Evolutionary conservation across 2,329 filamentous ascomycete genomes (phyloP).

Genomic region (Sclerotinia subarctica): DNA sequence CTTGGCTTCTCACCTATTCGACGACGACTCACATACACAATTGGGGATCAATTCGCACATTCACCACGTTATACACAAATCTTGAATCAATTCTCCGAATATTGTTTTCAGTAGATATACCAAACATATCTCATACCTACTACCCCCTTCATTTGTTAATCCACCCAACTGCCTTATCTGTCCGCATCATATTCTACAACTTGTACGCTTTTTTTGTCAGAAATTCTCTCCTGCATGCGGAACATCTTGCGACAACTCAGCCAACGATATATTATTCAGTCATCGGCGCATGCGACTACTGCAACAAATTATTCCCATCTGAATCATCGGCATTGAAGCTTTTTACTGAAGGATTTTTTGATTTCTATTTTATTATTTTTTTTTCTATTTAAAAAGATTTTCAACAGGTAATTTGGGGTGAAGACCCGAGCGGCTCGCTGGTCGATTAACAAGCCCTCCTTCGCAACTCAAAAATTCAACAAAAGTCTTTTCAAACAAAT

Average conservation of each 20-base stretch:
- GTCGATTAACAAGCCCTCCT: constrained; percentile 17
- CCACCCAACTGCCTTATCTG: neutral
- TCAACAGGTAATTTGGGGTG: constrained; percentile 9
- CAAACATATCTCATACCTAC: neutral
- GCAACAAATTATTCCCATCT: neutral
- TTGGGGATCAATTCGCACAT: neutral
- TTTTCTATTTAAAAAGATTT: constrained; percentile 11
- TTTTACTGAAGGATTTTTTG: neutral
- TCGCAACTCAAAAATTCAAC: neutral
- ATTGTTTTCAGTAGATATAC: neutral
- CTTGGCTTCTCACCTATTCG: neutral
- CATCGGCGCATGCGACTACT: neutral
- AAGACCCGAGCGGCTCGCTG: constrained; percentile 21
- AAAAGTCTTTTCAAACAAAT: neutral
- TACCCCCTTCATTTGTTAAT: neutral
- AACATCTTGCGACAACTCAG: neutral
- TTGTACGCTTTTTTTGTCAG: neutral
- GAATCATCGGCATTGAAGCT: neutral
- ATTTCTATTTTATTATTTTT: neutral
- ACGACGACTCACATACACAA: neutral
- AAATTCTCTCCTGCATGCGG: constrained; percentile 8
- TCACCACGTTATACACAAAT: neutral
- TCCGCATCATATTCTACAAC: neutral
- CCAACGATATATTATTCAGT: neutral
- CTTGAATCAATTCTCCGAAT: constrained; percentile 10